Evolutionary conservation across 805 yeast genomes (phyloP).

Genomic region (Sungouiella thailandica): DNA sequence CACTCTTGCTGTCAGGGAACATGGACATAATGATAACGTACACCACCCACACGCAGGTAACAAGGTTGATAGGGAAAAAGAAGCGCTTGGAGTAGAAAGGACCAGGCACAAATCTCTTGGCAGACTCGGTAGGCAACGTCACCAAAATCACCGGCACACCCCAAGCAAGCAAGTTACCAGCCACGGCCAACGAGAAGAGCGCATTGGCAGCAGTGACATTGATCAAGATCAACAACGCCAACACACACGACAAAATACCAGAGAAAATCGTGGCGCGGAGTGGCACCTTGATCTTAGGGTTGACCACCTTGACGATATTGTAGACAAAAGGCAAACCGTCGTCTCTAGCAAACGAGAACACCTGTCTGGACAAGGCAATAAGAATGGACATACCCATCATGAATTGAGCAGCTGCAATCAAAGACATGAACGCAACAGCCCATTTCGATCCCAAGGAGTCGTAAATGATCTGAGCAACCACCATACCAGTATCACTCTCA

Average conservation of each 20-base stretch:
- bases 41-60: slow-evolving; percentile 44
- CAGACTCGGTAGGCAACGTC: slow-evolving; percentile 39
- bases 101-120: slow-evolving; percentile 52
- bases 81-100: slow-evolving; percentile 56
- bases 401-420: slow-evolving; percentile 55
- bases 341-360: slow-evolving; percentile 74
- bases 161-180: slow-evolving; percentile 10
- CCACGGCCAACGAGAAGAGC: slow-evolving; percentile 9
- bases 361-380: slow-evolving; percentile 62
- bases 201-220: slow-evolving; percentile 6
- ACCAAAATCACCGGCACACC: slow-evolving; percentile 26
- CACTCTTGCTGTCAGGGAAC: slow-evolving; percentile 49
- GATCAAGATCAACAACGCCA: slow-evolving; percentile 9
- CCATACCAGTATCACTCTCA: slow-evolving; percentile 39
- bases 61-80: slow-evolving; percentile 37
- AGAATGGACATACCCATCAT: slow-evolving; percentile 60
- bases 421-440: slow-evolving; percentile 48
- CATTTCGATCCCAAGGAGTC: slow-evolving; percentile 53
- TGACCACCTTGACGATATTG: slow-evolving; percentile 39
- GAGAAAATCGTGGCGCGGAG: slow-evolving; percentile 42
- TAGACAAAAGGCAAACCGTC: slow-evolving; percentile 56
- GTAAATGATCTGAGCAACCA: slow-evolving; percentile 57
- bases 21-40: slow-evolving; percentile 52
- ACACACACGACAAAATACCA: slow-evolving; percentile 3
- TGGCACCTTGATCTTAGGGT: slow-evolving; percentile 53